Conservation (phyloP, 768 basidiomycete genomes). For the Leccinum truebloodii region DNA sequence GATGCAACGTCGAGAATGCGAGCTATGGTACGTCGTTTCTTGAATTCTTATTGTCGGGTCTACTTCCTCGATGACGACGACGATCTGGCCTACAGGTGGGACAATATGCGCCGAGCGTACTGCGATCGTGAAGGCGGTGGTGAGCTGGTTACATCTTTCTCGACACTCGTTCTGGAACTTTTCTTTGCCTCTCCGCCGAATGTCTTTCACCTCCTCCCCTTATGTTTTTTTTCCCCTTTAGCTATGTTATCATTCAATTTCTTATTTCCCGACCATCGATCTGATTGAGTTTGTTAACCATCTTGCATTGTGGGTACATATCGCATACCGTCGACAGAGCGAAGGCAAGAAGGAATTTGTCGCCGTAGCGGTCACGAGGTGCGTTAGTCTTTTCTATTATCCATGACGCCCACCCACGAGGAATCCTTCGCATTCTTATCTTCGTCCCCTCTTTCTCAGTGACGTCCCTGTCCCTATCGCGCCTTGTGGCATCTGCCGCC, state of each 20-base stretch:
- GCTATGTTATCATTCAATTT: background rate
- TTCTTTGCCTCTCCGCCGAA: background rate
- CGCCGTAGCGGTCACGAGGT: conserved; percentile 83
- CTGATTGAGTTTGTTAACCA: background rate
- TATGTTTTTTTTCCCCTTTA: background rate
- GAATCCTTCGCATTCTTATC: background rate
- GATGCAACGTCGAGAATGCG: conserved; percentile 94
- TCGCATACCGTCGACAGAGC: conserved; percentile 49
- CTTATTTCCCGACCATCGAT: background rate
- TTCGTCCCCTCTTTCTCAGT: conserved; percentile 40
- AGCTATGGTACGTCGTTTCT: conserved; percentile 68
- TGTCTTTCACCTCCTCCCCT: background rate
- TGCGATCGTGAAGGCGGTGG: conserved; percentile 91
- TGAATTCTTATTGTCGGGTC: background rate
- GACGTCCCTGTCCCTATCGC: conserved; percentile 69
- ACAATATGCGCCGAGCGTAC: conserved; percentile 95
- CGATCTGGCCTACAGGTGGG: conserved; percentile 53
- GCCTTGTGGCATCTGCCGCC: conserved; percentile 94
- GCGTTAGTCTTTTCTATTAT: conserved; percentile 25
- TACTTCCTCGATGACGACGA: background rate
- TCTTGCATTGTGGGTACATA: background rate
- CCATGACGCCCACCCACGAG: background rate
- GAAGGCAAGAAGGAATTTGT: conserved; percentile 71
- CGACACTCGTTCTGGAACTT: background rate
- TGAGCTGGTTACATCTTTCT: conserved; percentile 38